Base-by-base conservation (phyloP, 1,284 basidiomycete genomes). In the Cystobasidium sp. region DNA sequence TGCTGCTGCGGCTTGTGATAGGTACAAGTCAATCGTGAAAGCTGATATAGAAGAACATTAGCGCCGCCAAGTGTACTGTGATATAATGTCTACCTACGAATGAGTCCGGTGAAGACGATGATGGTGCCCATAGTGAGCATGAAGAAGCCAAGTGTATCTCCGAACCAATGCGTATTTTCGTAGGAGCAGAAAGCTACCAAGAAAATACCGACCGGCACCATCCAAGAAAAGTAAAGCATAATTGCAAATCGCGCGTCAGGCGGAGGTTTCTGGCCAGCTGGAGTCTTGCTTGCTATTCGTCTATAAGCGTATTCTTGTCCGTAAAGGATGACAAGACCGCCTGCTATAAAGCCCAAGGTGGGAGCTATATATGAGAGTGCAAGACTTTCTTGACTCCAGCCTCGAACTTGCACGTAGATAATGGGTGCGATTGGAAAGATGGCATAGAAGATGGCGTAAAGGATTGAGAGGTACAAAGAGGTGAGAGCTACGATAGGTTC, bases 361-460 rank as follows among this genome's bases (percentile, higher is more conserved):
- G 65, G 64, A 6, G 72, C 53, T 4, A 74, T 74, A 37, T 74
- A 74, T 9, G 65, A 67, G 1, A 74, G 62, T n/a, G 64, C 72
- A n/a, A 68, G 24, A 22, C 58, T 51, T 63, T 74, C 64, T 59
- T 59, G 10, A 20, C 68, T 62, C 74, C 74, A 75, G n/a, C 74
- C 74, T 10, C 74, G 53, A 4, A 69, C 66, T 12, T 71, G 47
- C 14, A 64, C 59, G 46, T 75, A 71, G 44, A 75, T 66, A 14
- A 75, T 56, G 8, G 67, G 68, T 12, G 67, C 41, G 16, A 56
- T 49, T 4, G 63, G 58, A 55, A 73, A 75, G 41, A 75, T 56
- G 41, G 47, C 65, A 37, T 73, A 75, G 55, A 75, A 73, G n/a
- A 75, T 49, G 8, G 53, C 75, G 31, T 75, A 75, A 1, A 75